These are phyloP conservation scores for Daucus carota DNA, from an alignment of 129 eudicot species.

Conservation along the genomic window DNA sequence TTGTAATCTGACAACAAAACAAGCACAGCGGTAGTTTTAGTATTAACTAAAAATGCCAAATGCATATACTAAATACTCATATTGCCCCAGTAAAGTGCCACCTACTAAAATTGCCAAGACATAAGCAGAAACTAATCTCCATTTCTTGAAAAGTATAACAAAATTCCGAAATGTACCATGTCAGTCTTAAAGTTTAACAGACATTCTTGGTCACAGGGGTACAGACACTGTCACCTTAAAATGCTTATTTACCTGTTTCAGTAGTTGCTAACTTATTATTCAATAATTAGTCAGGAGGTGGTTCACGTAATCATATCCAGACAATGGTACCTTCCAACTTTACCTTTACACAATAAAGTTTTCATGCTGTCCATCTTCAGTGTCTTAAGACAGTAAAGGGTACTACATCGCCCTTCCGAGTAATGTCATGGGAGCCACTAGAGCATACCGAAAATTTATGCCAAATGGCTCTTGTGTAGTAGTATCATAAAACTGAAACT, in stretches of 20 bases:
- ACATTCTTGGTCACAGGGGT: background rate
- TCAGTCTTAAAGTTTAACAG: background rate
- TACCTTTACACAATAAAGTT: no score
- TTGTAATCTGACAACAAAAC: conserved; percentile 28
- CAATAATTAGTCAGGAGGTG: background rate
- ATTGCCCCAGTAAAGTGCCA: background rate
- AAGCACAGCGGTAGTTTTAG: background rate
- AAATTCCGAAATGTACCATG: background rate
- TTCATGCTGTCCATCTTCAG: no score
- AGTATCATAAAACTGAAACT: no score
- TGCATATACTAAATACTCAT: background rate
- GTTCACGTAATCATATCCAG: background rate
- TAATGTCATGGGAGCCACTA: no score
- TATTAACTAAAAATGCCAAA: background rate
- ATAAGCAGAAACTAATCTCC: background rate
- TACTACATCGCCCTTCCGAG: background rate
- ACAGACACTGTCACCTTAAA: background rate
- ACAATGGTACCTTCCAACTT: background rate
- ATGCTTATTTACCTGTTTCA: background rate
- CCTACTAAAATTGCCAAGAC: background rate
- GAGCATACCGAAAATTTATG: no score
- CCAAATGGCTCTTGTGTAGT: no score
- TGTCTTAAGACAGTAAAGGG: no score
- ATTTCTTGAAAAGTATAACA: background rate
- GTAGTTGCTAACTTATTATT: background rate